Conservation (phyloP, 2,329 filamentous ascomycete species). For the Colletotrichum lindemuthianum region DNA sequence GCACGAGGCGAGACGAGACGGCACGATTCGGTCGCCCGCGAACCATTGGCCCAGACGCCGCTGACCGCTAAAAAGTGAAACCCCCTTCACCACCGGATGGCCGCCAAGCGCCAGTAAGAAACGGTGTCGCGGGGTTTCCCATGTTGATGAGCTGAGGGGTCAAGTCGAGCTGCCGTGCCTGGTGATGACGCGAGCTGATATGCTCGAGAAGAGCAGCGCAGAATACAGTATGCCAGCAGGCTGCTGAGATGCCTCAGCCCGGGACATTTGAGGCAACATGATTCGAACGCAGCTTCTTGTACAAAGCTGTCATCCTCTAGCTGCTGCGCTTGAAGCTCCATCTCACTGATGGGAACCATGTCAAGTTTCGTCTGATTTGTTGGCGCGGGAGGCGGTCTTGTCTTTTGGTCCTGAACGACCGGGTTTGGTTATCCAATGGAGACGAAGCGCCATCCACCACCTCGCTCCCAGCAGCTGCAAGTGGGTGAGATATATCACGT, state of each 20-base stretch:
- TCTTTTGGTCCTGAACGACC: conserved; percentile 12
- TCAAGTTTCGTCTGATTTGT: conserved; percentile 33
- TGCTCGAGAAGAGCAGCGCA: neutral
- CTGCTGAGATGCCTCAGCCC: conserved; percentile 7
- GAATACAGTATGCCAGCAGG: neutral
- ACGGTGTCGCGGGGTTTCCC: neutral
- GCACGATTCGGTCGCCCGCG: conserved; percentile 19
- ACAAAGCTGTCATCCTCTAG: neutral
- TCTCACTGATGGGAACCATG: conserved; percentile 19
- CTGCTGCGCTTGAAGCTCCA: conserved; percentile 20
- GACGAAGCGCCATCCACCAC: conserved; percentile 3
- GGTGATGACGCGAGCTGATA: conserved; percentile 2
- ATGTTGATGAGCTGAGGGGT: conserved; percentile 21
- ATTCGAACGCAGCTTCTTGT: conserved; percentile 22
- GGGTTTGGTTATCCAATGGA: conserved; percentile 19
- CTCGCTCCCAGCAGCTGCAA: neutral
- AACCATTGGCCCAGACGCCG: conserved; percentile 32
- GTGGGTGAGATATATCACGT: conserved; percentile 19
- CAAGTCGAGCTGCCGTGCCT: neutral
- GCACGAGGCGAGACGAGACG: conserved; percentile 33
- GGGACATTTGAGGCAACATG: conserved; percentile 25
- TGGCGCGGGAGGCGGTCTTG: conserved; percentile 25
- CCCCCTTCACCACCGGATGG: conserved; percentile 23
- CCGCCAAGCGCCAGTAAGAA: conserved; percentile 30
- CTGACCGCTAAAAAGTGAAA: conserved; percentile 37